Evolutionary conservation across 345 rosid genomes (phyloP).

Genomic region (Eucalyptus rudis): DNA sequence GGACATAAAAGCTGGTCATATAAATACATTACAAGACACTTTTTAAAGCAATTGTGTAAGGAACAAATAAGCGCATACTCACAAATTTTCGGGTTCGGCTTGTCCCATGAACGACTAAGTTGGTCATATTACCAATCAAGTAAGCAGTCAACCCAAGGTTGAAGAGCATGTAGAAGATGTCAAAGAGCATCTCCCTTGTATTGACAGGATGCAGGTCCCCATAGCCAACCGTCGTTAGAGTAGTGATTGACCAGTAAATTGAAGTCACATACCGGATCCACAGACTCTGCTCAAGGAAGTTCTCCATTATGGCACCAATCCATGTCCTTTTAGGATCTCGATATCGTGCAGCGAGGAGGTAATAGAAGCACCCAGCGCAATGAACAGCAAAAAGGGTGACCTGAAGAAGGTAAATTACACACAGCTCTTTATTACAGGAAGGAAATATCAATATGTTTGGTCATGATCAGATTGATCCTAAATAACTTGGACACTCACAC

Average conservation of each 20-base stretch:
- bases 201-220: conserved; percentile 95
- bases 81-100: conserved; percentile 89
- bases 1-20: background rate
- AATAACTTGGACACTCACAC: conserved; percentile 37
- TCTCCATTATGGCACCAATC: conserved; percentile 42
- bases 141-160: conserved; percentile 87
- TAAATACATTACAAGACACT: background rate
- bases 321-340: conserved; percentile 47
- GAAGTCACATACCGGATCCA: conserved; percentile 77
- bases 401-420: conserved; percentile 13
- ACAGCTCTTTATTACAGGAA: background rate
- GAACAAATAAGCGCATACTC: conserved; percentile 6
- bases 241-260: conserved; percentile 95
- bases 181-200: conserved; percentile 76
- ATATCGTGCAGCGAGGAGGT: conserved; percentile 67
- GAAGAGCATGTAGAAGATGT: conserved; percentile 85
- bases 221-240: conserved; percentile 87
- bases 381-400: conserved; percentile 91
- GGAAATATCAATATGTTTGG: background rate
- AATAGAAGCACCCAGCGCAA: conserved; percentile 85
- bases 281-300: conserved; percentile 36
- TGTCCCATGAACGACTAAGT: conserved; percentile 92
- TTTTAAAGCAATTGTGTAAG: background rate
- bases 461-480: background rate
- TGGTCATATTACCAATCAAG: conserved; percentile 96